Evolutionary conservation across 768 basidiomycete genomes (phyloP), one percentile per base, ranked within the genome.

Genomic region (Coprinopsis strossmayeri): DNA sequence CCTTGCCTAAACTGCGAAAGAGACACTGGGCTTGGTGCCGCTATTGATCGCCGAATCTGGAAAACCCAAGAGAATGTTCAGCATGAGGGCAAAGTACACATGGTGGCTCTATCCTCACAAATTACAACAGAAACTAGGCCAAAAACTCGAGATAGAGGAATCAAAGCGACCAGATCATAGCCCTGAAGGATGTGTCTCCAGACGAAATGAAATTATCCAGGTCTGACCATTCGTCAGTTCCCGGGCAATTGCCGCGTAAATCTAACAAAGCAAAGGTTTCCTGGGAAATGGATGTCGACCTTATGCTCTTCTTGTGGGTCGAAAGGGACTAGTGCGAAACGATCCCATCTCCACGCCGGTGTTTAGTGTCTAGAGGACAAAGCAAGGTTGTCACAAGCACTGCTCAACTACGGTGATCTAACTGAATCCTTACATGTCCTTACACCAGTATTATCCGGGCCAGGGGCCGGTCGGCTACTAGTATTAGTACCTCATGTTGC

Each of bases 211-310:
- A n/a, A n/a, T n/a, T n/a, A n/a, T n/a, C n/a, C n/a, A n/a, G n/a
- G n/a, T n/a, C n/a, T n/a, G n/a, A n/a, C n/a, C n/a, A n/a, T 20
- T 45, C 18, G 43, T 32, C 27, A 32, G 27, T 45, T 45, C 18
- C 23, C 43, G 43, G 43, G 43, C 23, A 27, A 50, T 44, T 34
- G 30, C 49, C 49, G 49, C 39, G 30, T 18, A 42, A 41, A 21
- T 34, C n/a, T 30, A 34, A 49, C 48, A 49, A 49, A 49, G 48
- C 26, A 49, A 42, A 17, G 34, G 32, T 46, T 34, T 21, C 34
- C 30, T 42, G 40, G 40, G 40, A 42, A 42, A 23, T 25, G 11
- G 35, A 38, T 38, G 10, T 42, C 21, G 21, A 17, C 40, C 20
- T 42, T 24, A 23, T 23, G 3, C 40, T 18, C 40, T 42, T 42